phyloP scores from a whole-genome alignment of 768 basidiomycete genomes.

The Trametes cingulata region DNA sequence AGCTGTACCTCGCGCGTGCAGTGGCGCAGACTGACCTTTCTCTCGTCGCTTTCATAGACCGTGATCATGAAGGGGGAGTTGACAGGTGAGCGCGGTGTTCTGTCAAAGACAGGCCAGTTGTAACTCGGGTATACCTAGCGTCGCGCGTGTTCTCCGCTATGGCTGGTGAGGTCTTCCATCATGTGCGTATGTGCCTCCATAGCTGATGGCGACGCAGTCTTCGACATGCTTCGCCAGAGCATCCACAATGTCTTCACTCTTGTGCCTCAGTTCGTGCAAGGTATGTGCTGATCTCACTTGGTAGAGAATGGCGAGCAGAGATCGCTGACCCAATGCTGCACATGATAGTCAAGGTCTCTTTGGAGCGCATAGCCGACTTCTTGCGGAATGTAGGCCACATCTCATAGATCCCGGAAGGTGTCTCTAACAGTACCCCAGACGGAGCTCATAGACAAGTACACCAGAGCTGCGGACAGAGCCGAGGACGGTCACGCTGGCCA shows the following conservation, averaged over 20 bases:
- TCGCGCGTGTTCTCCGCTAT: slow-evolving; percentile 21
- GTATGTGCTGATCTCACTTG: no score
- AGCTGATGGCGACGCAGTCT: background rate
- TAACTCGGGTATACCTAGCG: no score
- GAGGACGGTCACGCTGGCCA: background rate
- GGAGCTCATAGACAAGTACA: slow-evolving; percentile 23
- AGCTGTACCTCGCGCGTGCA: background rate
- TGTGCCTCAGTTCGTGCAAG: slow-evolving; percentile 2
- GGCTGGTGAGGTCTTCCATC: slow-evolving; percentile 11
- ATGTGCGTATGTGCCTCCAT: no score
- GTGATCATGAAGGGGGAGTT: slow-evolving; percentile 40
- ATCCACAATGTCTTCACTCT: background rate
- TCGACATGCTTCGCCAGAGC: slow-evolving; percentile 17
- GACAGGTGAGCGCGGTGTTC: slow-evolving; percentile 25
- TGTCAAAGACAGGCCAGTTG: background rate
- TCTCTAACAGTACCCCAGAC: slow-evolving; percentile 8
- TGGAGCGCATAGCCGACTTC: slow-evolving; percentile 44
- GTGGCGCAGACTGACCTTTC: background rate
- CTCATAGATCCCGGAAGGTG: background rate
- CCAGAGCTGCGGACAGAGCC: background rate
- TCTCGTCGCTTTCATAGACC: slow-evolving; percentile 25
- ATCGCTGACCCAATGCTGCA: background rate
- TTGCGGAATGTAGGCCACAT: slow-evolving; percentile 29
- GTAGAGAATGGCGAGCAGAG: no score
- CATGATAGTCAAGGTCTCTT: slow-evolving; percentile 36